These are phyloP conservation scores for Cercospora canescens DNA, from an alignment of 2,329 filamentous ascomycete species.

Conservation along the genomic window DNA sequence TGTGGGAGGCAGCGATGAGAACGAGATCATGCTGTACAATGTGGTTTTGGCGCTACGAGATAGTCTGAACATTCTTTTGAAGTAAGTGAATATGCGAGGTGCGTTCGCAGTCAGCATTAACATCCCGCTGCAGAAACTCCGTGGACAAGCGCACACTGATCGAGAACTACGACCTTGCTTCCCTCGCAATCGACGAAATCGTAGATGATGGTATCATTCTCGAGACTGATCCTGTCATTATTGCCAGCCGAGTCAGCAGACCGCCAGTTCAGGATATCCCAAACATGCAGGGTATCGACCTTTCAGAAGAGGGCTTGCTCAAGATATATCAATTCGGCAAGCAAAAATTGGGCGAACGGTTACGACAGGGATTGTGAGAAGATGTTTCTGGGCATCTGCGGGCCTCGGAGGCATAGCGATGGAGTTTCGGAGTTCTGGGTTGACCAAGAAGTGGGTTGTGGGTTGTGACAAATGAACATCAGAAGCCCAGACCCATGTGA, in stretches of 20 bases:
- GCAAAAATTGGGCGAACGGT: slow-evolving; percentile 84
- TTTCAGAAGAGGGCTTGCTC: slow-evolving; percentile 92
- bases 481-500: background rate
- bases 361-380: slow-evolving; percentile 73
- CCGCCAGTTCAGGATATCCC: slow-evolving; percentile 85
- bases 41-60: slow-evolving; percentile 89
- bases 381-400: background rate
- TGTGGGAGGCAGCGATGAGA: slow-evolving; percentile 87
- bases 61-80: slow-evolving; percentile 85
- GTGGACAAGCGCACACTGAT: slow-evolving; percentile 97
- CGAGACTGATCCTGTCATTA: slow-evolving; percentile 93
- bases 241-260: slow-evolving; percentile 87
- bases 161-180: slow-evolving; percentile 97
- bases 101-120: background rate
- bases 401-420: slow-evolving; percentile 12
- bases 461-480: background rate
- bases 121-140: slow-evolving; percentile 66
- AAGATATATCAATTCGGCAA: slow-evolving; percentile 94
- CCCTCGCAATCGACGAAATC: slow-evolving; percentile 92
- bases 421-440: slow-evolving; percentile 16
- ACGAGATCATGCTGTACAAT: slow-evolving; percentile 92
- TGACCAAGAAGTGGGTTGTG: background rate
- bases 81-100: slow-evolving; percentile 56
- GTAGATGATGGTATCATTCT: slow-evolving; percentile 95
- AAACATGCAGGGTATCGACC: slow-evolving; percentile 88